Percentiles rank a stretch among this genome's conserved stretches.
These are phyloP conservation scores for Pascua guehoae DNA, from an alignment of 1,284 basidiomycete species.

Conservation along the genomic window DNA sequence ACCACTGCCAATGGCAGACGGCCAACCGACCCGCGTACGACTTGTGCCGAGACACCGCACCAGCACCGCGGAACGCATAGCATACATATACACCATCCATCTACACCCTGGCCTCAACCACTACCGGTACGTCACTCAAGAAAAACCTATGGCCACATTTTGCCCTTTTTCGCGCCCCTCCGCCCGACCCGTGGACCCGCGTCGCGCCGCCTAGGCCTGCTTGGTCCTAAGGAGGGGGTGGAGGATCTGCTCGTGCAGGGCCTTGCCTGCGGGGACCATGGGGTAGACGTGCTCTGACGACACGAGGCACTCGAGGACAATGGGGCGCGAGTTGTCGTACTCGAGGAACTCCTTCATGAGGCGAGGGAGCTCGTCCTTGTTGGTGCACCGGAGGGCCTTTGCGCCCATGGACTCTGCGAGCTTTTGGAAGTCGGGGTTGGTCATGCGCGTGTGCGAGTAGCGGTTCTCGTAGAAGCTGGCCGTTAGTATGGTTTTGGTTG, in stretches of 20 bases:
- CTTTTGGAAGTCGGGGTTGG: constrained; percentile 87
- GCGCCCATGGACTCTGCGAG: constrained; percentile 87
- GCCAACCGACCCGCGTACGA: too few relatives aligned
- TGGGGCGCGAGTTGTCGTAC: constrained; percentile 73
- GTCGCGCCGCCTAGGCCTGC: too few relatives aligned
- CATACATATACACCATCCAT: too few relatives aligned
- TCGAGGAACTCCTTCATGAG: constrained; percentile 99
- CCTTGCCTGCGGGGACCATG: constrained; percentile 80
- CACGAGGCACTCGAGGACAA: constrained; percentile 86
- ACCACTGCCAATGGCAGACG: too few relatives aligned
- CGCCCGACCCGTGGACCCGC: too few relatives aligned
- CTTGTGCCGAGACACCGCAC: too few relatives aligned
- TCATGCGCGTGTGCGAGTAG: constrained; percentile 92
- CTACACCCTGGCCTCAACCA: too few relatives aligned
- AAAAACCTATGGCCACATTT: too few relatives aligned
- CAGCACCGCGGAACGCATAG: too few relatives aligned
- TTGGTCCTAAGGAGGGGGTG: constrained; percentile 25
- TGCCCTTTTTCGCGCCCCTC: too few relatives aligned
- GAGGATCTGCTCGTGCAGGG: constrained; percentile 76
- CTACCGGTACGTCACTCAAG: too few relatives aligned
- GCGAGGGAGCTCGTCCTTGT: constrained; percentile 70
- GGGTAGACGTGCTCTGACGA: constrained; percentile 88
- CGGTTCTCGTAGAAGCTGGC: constrained; percentile 78
- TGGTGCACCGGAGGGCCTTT: constrained; percentile 76
- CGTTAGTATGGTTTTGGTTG: constrained; percentile 53